Base-by-base conservation (phyloP, 2,329 filamentous ascomycete species). In the Chalaropsis ovoidea region DNA sequence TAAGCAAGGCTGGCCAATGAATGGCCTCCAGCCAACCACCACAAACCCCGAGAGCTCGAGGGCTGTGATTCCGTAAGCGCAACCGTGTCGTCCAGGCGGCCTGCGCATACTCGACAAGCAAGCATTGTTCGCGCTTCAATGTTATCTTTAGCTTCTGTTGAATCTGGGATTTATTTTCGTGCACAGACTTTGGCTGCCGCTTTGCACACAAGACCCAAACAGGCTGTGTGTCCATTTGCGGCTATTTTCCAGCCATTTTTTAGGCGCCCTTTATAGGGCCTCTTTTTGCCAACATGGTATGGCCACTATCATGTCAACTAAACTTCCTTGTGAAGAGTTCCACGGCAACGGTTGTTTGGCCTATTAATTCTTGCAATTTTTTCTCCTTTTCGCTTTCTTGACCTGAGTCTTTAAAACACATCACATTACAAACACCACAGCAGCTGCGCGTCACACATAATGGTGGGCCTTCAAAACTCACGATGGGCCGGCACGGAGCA, bases 381-480 rank as follows among this genome's bases (percentile, higher is more conserved):
- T 39, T 1, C 8, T 52, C 47, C 15, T 1, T 24, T 27, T 27
- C 15, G 19, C 47, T 52, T 27, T 15, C 24, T 2, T 11, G 5
- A 11, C 10, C 1, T 52, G 35, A 39, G 19, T 27, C 47, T 27
- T 52, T 27, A 11, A 11, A 52, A 15, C 10, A n/a, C n/a, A n/a
- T n/a, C 11, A 52, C 19, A 52, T 15, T 15, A 15, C 22, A 11
- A 27, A 27, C 15, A 52, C 13, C 47, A 52, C 47, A 24, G 24
- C 11, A 52, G 5, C 24, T 15, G 11, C 2, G 47, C 15, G 47
- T 24, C 13, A 15, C 17, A 22, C 17, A 24, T 45, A 45, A 67
- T 68, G 65, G 42, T 19, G 15, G 64, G 62, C n/a, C 65, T 68
- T 60, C 60, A 47, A 19, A 62, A 52, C 42, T 64, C 58, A 13